Conservation (phyloP, 805 yeast species). For the Suhomyces prunicola region DNA sequence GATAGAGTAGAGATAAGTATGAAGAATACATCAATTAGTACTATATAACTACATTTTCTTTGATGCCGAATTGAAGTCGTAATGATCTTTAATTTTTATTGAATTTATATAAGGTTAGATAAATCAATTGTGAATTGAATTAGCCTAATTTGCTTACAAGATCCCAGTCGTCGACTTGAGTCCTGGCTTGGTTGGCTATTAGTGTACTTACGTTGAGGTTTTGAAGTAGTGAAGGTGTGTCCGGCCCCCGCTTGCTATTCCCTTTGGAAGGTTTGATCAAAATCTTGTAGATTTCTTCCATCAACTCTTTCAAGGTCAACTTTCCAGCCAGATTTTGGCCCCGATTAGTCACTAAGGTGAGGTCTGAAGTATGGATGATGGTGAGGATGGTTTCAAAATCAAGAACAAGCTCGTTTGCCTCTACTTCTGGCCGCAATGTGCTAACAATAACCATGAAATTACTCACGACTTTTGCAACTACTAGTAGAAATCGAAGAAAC, state of each 20-base stretch:
- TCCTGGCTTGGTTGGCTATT: constrained; percentile 23
- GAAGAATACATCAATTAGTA: not conserved
- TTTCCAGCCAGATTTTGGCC: constrained; percentile 2
- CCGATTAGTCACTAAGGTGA: not conserved
- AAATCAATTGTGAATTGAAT: not conserved
- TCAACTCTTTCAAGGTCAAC: constrained; percentile 22
- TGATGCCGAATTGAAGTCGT: too few relatives aligned
- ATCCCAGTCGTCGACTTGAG: constrained; percentile 35
- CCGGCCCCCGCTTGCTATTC: constrained; percentile 3
- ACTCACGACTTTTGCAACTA: constrained; percentile 35
- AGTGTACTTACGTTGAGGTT: constrained; percentile 21
- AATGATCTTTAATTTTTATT: not conserved
- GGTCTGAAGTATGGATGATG: constrained; percentile 5
- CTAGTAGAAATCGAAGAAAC: constrained; percentile 33
- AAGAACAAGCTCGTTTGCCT: constrained; percentile 4
- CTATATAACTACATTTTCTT: not conserved
- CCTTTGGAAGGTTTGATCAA: constrained; percentile 11
- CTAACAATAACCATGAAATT: constrained; percentile 31
- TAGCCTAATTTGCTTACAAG: constrained; percentile 26
- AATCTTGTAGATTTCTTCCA: constrained; percentile 30
- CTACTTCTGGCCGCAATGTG: constrained; percentile 6
- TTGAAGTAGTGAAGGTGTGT: constrained; percentile 19
- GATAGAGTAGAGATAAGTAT: not conserved
- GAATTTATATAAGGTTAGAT: not conserved
- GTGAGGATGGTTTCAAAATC: constrained; percentile 20